Base-by-base conservation (phyloP, 805 yeast genomes). In the Ogataea methylovora region DNA sequence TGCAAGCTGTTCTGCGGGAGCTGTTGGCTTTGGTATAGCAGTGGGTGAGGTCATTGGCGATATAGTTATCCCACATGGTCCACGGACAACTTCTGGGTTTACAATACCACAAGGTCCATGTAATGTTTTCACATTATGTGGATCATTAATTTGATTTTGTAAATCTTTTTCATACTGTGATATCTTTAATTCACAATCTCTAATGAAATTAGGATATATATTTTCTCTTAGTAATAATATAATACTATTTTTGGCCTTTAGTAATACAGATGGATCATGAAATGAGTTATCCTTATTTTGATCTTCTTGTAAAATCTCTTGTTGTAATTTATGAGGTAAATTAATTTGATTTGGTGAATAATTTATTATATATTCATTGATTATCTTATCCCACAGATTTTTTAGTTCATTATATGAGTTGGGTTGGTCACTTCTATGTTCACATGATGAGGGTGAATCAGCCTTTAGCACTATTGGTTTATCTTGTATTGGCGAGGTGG, bases 301-400 rank as follows among this genome's bases (percentile, higher is more conserved):
- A 23, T 48, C 46, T 34, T 60, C 66, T 9, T 28, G 17, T 9
- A 54, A 36, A n/a, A 57, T 40, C 14, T 42, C 45, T 12, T 56
- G 48, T 39, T 51, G 57, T 3, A 69, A 53, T 7, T 58, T 55
- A 38, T 58, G 47, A 0, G 76, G 67, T 17, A 74, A 41, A 48
- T 73, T 74, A 38, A 74, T 61, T 47, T 74, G 76, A 27, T 56
- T 58, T 2, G 66, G 63, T 1, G 79, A 58, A 35, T 69, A 61
- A 11, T 55, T 57, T 10, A 42, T 37, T 26, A 74, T 60, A 45
- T 63, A 73, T n/a, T 45, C 51, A 16, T 45, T 39, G 13, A 74
- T 49, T 27, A 74, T 64, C 34, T 45, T 24, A 6, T 21, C 29
- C 52, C 54, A 51, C 12, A 24, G 21, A n/a, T 29, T 20, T 2